Percentiles rank a stretch among this genome's conserved stretches.
These are phyloP conservation scores for Spencermartinsiella europaea DNA, from an alignment of 805 yeast genomes.

Conservation along the genomic window DNA sequence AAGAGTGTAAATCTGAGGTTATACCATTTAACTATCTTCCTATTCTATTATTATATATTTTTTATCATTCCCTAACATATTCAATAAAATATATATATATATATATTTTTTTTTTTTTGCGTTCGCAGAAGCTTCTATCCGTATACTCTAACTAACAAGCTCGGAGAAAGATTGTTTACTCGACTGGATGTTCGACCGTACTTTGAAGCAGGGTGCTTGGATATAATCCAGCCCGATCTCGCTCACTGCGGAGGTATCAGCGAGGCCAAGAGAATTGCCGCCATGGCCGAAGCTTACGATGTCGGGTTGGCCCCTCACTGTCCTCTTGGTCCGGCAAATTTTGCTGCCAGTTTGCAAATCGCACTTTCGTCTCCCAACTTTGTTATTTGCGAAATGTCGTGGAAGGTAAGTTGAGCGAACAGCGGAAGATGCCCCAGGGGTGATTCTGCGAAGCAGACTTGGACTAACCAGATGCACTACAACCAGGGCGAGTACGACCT, in stretches of 20 bases:
- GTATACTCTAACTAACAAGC: not conserved
- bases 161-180: conserved; percentile 28
- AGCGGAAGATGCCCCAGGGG: too few species aligned
- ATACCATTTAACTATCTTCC: too few species aligned
- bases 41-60: too few species aligned
- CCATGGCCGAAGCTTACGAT: conserved; percentile 30
- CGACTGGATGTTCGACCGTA: conserved; percentile 25
- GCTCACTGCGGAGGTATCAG: conserved; percentile 30
- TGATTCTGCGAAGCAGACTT: too few species aligned
- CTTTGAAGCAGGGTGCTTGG: conserved; percentile 25
- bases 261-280: conserved; percentile 26
- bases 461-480: conserved; percentile 31
- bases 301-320: conserved; percentile 31
- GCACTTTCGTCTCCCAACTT: conserved; percentile 25
- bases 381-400: conserved; percentile 28
- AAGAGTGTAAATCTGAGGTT: too few species aligned
- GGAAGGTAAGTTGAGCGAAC: too few species aligned
- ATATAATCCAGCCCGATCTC: conserved; percentile 29
- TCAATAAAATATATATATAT: too few species aligned
- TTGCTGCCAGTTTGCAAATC: conserved; percentile 29
- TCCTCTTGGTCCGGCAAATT: conserved; percentile 29
- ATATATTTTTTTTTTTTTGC: too few species aligned
- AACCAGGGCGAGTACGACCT: conserved; percentile 24
- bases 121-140: too few species aligned
- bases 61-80: too few species aligned